A percentile compares a stretch with the other conserved stretches of the same genome.
These are phyloP conservation scores for Pseudocercospora macadamiae DNA, from an alignment of 2,329 filamentous ascomycete genomes.

Conservation along the genomic window DNA sequence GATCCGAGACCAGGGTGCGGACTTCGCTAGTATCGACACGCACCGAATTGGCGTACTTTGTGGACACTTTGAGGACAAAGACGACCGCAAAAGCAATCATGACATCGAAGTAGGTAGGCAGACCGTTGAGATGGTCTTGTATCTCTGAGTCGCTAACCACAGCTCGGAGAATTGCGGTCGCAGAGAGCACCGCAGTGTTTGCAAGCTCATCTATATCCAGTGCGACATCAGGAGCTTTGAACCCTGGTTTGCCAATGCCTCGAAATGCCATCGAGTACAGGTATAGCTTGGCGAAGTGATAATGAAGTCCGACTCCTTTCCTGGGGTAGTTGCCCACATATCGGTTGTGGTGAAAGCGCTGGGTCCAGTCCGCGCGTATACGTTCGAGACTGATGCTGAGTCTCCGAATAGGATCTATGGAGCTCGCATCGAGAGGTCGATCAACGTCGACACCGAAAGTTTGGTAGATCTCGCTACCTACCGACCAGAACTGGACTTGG, in stretches of 20 bases:
- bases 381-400: slow-evolving; percentile 32
- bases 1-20: slow-evolving; percentile 27
- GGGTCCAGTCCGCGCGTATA: slow-evolving; percentile 34
- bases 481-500: slow-evolving; percentile 34
- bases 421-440: slow-evolving; percentile 30
- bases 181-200: slow-evolving; percentile 31
- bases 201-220: slow-evolving; percentile 37
- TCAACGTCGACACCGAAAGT: slow-evolving; percentile 38
- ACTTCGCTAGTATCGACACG: slow-evolving; percentile 34
- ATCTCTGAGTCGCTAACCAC: slow-evolving; percentile 33
- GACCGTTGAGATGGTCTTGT: slow-evolving; percentile 33
- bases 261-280: slow-evolving; percentile 35
- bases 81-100: slow-evolving; percentile 39
- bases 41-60: slow-evolving; percentile 33
- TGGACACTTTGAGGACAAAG: slow-evolving; percentile 36
- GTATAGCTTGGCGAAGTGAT: slow-evolving; percentile 36
- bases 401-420: slow-evolving; percentile 38
- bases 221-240: slow-evolving; percentile 30
- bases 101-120: slow-evolving; percentile 38
- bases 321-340: slow-evolving; percentile 35
- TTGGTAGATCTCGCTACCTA: slow-evolving; percentile 33
- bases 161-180: slow-evolving; percentile 31
- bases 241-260: slow-evolving; percentile 30
- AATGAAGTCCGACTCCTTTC: slow-evolving; percentile 35
- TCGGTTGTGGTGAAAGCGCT: slow-evolving; percentile 29